Conservation (phyloP, 139 green algal genomes). For the Coelastrella sp. region DNA sequence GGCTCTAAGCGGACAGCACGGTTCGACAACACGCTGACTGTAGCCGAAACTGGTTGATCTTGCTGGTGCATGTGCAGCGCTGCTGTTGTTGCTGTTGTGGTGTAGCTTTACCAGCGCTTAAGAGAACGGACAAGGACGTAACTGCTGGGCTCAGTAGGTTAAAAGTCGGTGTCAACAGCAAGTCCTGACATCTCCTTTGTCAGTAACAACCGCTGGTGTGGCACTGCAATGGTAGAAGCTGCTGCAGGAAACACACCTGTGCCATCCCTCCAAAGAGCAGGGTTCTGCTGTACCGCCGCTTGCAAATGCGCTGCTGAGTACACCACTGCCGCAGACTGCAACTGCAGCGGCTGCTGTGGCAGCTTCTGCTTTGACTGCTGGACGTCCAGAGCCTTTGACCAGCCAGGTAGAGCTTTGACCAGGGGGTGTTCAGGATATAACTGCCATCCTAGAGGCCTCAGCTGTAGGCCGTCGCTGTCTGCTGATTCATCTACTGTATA, state of each 20-base stretch:
- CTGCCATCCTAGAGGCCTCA: conserved; percentile 26
- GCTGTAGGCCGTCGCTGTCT: not conserved
- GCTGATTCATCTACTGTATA: conserved; percentile 19
- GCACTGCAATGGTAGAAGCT: not conserved
- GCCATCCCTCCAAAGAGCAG: conserved; percentile 58
- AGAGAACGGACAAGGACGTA: no score
- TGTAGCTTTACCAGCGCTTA: no score
- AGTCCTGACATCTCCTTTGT: not conserved
- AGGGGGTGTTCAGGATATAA: conserved; percentile 18
- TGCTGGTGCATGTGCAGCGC: no score
- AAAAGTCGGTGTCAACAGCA: not conserved
- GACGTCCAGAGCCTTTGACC: conserved; percentile 31
- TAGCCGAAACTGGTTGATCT: no score
- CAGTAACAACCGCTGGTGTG: no score
- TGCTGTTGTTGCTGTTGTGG: no score
- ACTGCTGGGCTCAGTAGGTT: no score
- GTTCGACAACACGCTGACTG: no score
- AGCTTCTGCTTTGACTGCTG: conserved; percentile 20
- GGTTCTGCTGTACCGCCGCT: conserved; percentile 10
- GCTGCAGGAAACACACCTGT: conserved; percentile 47
- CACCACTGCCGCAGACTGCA: conserved; percentile 18
- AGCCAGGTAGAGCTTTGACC: conserved; percentile 37
- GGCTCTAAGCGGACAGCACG: no score
- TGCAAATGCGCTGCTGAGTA: conserved; percentile 27
- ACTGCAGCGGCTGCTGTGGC: conserved; percentile 14